A percentile compares a stretch with the other conserved stretches of the same genome.
Conservation (phyloP, 805 yeast species). For the Candida vartiovaarae region DNA sequence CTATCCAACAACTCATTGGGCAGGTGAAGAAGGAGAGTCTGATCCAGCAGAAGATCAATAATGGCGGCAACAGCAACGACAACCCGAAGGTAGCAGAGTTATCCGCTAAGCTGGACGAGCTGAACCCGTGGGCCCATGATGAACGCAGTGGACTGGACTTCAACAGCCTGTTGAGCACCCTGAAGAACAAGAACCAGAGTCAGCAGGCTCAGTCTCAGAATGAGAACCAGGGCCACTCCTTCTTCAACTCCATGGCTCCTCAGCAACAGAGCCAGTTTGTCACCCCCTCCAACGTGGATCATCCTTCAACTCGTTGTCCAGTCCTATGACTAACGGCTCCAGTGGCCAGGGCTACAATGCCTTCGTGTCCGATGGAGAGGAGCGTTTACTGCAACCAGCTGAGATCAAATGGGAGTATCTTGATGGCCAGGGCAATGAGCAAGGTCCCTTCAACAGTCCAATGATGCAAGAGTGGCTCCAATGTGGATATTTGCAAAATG, state of each 20-base stretch:
- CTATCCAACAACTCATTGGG: constrained; percentile 15
- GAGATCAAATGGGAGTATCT: constrained; percentile 62
- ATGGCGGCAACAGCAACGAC: neutral
- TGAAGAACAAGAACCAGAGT: constrained; percentile 10
- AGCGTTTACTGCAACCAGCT: constrained; percentile 27
- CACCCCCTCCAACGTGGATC: constrained; percentile 4
- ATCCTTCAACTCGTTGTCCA: constrained; percentile 7
- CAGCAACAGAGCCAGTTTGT: neutral
- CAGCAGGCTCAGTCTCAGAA: constrained; percentile 7
- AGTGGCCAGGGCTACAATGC: neutral
- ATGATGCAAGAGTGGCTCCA: constrained; percentile 76
- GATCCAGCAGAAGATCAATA: constrained; percentile 6
- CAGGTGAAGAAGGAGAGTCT: constrained; percentile 19
- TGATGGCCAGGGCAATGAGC: constrained; percentile 63
- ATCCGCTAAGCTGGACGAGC: constrained; percentile 12
- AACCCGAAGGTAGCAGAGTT: constrained; percentile 10
- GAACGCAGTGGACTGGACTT: constrained; percentile 20
- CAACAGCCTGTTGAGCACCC: constrained; percentile 17
- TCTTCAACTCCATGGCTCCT: too few species aligned
- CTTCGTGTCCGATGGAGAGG: too few species aligned
- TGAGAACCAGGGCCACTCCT: too few species aligned
- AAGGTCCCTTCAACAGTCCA: constrained; percentile 74
- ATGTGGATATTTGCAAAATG: constrained; percentile 49
- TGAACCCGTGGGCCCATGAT: constrained; percentile 16
- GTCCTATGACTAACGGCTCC: constrained; percentile 6